Percentiles rank a stretch among this genome's conserved stretches.
Conservation (phyloP, 169 alveolate genomes). For the Cryptosporidium muris region DNA sequence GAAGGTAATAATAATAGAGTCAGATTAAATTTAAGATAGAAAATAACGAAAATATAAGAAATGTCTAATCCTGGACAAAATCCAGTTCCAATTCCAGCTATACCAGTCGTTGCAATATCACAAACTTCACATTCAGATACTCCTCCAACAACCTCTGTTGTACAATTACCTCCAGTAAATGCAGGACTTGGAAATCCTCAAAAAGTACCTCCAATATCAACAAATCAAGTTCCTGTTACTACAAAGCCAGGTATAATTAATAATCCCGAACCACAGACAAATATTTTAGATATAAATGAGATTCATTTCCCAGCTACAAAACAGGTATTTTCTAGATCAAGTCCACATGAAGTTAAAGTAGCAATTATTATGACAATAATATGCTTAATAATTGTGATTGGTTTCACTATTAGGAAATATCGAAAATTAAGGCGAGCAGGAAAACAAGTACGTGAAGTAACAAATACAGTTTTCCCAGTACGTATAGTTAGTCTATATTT, state of each 20-base stretch:
- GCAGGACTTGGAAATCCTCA: neutral
- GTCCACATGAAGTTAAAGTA: slow-evolving; percentile 40
- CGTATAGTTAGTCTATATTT: slow-evolving; percentile 49
- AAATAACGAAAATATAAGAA: too few relatives aligned
- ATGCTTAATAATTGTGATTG: slow-evolving; percentile 54
- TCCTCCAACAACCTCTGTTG: slow-evolving; percentile 10
- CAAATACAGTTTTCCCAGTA: slow-evolving; percentile 68
- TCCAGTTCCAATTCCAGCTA: neutral
- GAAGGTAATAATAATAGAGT: too few relatives aligned
- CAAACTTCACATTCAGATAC: slow-evolving; percentile 4
- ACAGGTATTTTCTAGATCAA: slow-evolving; percentile 4
- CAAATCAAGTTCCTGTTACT: neutral
- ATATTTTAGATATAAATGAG: neutral
- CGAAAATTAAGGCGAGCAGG: slow-evolving; percentile 65
- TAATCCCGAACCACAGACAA: neutral
- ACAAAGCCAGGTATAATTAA: neutral
- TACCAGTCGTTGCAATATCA: slow-evolving; percentile 30
- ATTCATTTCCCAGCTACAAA: slow-evolving; percentile 45
- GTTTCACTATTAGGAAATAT: slow-evolving; percentile 68
- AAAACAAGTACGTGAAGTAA: slow-evolving; percentile 55
- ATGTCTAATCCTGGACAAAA: neutral
- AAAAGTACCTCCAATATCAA: neutral
- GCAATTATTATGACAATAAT: slow-evolving; percentile 35
- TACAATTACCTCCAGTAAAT: slow-evolving; percentile 27
- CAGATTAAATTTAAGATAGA: too few relatives aligned